Percentiles rank a stretch among this genome's conserved stretches.
Conservation (phyloP, 345 rosid genomes). For the Camelina laxa region DNA sequence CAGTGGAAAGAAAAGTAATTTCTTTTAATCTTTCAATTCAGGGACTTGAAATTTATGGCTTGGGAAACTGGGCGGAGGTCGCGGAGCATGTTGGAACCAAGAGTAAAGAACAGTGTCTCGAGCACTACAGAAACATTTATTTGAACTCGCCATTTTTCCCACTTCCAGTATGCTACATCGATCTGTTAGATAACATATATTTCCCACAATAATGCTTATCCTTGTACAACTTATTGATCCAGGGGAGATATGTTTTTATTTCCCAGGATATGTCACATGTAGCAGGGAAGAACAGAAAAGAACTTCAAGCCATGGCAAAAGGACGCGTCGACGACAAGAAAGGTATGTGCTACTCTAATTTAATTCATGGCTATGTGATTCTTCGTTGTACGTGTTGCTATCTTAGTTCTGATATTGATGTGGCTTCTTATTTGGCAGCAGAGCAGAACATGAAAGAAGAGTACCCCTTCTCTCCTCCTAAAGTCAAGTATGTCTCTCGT, state of each 20-base stretch:
- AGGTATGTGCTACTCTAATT: slow-evolving; percentile 52
- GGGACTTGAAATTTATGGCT: slow-evolving; percentile 99
- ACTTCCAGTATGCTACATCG: slow-evolving; percentile 67
- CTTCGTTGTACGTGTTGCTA: neutral
- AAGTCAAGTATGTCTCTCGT: slow-evolving; percentile 72
- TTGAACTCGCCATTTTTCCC: slow-evolving; percentile 88
- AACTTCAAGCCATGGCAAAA: slow-evolving; percentile 98
- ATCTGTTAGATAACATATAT: slow-evolving; percentile 22
- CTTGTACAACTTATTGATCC: slow-evolving; percentile 17
- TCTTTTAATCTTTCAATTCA: slow-evolving; percentile 35
- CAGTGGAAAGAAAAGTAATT: neutral
- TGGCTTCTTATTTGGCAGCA: slow-evolving; percentile 58
- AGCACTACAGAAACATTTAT: slow-evolving; percentile 75
- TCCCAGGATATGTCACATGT: slow-evolving; percentile 94
- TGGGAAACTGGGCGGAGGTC: slow-evolving; percentile 95
- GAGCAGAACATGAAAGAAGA: slow-evolving; percentile 81
- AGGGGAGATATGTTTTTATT: slow-evolving; percentile 5
- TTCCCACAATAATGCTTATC: slow-evolving; percentile 9
- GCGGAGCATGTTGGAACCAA: slow-evolving; percentile 99
- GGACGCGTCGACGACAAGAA: slow-evolving; percentile 84
- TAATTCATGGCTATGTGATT: slow-evolving; percentile 22
- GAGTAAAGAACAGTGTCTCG: slow-evolving; percentile 85
- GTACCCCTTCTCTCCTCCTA: slow-evolving; percentile 78
- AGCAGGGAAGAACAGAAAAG: slow-evolving; percentile 88
- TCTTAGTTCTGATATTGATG: slow-evolving; percentile 10